These are phyloP conservation scores for Drechslerella coelobrocha DNA, from an alignment of 2,329 filamentous ascomycete species.

Conservation along the genomic window DNA sequence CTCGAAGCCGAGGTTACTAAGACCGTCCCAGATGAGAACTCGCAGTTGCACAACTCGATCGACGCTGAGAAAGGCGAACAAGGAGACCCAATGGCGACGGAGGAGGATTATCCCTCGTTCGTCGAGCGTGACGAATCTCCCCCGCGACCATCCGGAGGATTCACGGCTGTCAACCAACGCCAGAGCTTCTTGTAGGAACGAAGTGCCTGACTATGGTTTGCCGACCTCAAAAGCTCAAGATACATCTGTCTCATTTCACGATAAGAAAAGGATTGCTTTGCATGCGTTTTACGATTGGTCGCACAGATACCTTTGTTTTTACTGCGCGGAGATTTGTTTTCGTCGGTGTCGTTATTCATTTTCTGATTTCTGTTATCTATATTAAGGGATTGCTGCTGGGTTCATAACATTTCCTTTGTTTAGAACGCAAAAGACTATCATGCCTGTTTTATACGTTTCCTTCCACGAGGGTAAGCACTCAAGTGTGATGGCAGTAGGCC, in stretches of 20 bases:
- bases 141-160: constrained; percentile 51
- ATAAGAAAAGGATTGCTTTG: not conserved
- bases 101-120: constrained; percentile 47
- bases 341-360: not conserved
- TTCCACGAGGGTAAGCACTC: too few species aligned
- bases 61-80: constrained; percentile 41
- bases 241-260: not conserved
- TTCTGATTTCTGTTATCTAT: not conserved
- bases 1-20: constrained; percentile 40
- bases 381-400: not conserved
- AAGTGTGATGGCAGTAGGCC: too few species aligned
- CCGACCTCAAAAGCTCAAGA: not conserved
- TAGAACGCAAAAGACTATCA: too few species aligned
- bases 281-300: not conserved
- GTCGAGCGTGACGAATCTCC: constrained; percentile 43
- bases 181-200: constrained; percentile 35
- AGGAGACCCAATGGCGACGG: constrained; percentile 47
- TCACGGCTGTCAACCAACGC: constrained; percentile 54
- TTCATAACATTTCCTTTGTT: not conserved
- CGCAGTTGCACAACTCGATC: constrained; percentile 46
- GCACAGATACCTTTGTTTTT: not conserved
- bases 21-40: constrained; percentile 18
- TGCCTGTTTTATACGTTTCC: too few species aligned
- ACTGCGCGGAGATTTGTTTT: not conserved
- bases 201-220: not conserved